Base-by-base conservation (phyloP, 441 rosid species). In the Erodium texanum region DNA sequence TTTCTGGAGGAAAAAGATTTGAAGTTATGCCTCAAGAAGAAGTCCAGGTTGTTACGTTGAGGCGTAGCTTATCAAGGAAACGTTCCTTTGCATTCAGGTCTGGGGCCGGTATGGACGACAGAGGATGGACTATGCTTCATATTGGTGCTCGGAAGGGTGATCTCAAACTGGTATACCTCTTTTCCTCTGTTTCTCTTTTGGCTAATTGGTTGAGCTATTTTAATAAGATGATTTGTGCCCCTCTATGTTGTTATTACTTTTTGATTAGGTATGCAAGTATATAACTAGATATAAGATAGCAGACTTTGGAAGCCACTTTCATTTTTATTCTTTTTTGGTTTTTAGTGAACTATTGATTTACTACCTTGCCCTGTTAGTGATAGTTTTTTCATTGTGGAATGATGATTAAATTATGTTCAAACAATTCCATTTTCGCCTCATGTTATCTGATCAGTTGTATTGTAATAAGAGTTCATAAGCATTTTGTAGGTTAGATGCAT, bases 101-200 rank as follows among this genome's bases (percentile, higher is more conserved):
- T 62, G 79, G 80, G 24, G 72, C 75, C 0, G 92, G 79, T 64
- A 80, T 81, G 56, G 97, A 92, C 62, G 97, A 92, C 62, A 81
- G 97, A 67, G 97, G 97, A 11, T 92, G 96, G 96, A 89, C 94
- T 69, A 72, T 76, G 72, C 92, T 92, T 64, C 97, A 92, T 68
- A 78, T 92, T 24, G 85, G 84, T 73, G 91, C 97, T 15, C 79
- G 87, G 34, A 86, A 88, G 77, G 97, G 97, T 54, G 92, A 92
- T 78, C 78, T 89, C 75, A 84, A 77, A 76, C 81, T 78, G 84
- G 93, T 87, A 74, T 0, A 38, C 8, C 11, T 10, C 0, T 8
- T 61, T 14, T 58, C 4, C 11, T 11, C 24, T 58, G 24, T 54
- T 9, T 16, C 11, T 43, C n/a, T 11, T 14, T n/a, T 43, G 18